phyloP scores from a whole-genome alignment of 2,329 filamentous ascomycete genomes.

The Ophioceras dolichostomum region DNA sequence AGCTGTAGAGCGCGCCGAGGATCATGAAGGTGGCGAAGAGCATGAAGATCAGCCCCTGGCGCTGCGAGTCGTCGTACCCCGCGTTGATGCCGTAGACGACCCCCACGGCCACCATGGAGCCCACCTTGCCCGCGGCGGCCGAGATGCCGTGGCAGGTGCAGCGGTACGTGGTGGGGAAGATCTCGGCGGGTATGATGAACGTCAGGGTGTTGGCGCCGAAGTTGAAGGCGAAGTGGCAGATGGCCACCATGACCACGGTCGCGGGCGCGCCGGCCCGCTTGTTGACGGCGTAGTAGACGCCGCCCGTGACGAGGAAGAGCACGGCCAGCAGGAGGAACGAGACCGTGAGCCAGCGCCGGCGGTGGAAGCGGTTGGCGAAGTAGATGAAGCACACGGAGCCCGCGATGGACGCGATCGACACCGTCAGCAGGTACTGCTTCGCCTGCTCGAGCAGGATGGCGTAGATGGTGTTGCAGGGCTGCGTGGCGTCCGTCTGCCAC shows the following conservation, averaged over 20 bases:
- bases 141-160: conserved; percentile 51
- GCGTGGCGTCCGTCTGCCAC: conserved; percentile 36
- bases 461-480: conserved; percentile 39
- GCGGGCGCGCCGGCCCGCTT: conserved; percentile 26
- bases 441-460: conserved; percentile 37
- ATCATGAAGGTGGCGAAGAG: conserved; percentile 37
- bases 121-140: conserved; percentile 46
- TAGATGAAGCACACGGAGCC: conserved; percentile 36
- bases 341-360: conserved; percentile 34
- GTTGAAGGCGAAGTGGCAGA: conserved; percentile 43
- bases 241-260: conserved; percentile 36
- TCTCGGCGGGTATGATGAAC: conserved; percentile 51
- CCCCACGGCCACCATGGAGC: conserved; percentile 38
- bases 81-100: conserved; percentile 37
- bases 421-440: conserved; percentile 38
- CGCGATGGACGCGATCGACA: conserved; percentile 36
- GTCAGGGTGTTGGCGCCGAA: conserved; percentile 49
- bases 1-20: conserved; percentile 35
- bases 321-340: conserved; percentile 33
- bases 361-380: conserved; percentile 32
- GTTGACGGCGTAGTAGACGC: conserved; percentile 34
- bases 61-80: conserved; percentile 25
- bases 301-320: conserved; percentile 35
- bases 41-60: conserved; percentile 35
- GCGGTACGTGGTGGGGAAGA: conserved; percentile 52